Percentiles rank a stretch among this genome's conserved stretches.
Evolutionary conservation across 2,329 filamentous ascomycete species (phyloP).

Genomic region (Pseudodiploospora longispora): DNA sequence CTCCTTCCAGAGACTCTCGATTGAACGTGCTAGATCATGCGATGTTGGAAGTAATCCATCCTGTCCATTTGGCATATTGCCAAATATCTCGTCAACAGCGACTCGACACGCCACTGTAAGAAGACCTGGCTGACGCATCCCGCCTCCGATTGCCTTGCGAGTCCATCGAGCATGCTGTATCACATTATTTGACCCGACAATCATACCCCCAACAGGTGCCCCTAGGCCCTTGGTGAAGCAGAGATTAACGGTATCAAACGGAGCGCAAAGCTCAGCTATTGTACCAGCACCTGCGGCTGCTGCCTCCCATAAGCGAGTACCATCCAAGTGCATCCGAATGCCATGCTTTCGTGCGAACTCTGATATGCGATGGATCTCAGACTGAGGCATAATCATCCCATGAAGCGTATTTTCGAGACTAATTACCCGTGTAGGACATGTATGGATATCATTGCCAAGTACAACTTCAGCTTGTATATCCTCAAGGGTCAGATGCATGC

Average conservation of each 20-base stretch:
- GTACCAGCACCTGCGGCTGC: slow-evolving; percentile 61
- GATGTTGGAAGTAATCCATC: slow-evolving; percentile 51
- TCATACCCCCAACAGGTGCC: slow-evolving; percentile 69
- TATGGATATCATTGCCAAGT: slow-evolving; percentile 63
- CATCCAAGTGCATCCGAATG: slow-evolving; percentile 69
- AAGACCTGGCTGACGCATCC: slow-evolving; percentile 64
- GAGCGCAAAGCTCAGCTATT: slow-evolving; percentile 56
- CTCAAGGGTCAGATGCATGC: slow-evolving; percentile 64
- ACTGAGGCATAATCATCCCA: slow-evolving; percentile 69
- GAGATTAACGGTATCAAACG: slow-evolving; percentile 67
- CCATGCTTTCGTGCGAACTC: slow-evolving; percentile 56
- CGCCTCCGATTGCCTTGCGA: slow-evolving; percentile 68
- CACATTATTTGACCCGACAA: slow-evolving; percentile 44
- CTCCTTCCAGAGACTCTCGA: slow-evolving; percentile 61
- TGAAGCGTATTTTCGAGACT: slow-evolving; percentile 79
- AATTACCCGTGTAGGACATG: slow-evolving; percentile 73
- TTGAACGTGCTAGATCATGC: slow-evolving; percentile 54
- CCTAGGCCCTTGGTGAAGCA: slow-evolving; percentile 80
- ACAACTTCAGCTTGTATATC: slow-evolving; percentile 62
- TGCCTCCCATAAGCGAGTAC: slow-evolving; percentile 75
- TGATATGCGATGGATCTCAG: slow-evolving; percentile 61
- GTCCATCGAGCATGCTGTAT: slow-evolving; percentile 34
- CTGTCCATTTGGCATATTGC: slow-evolving; percentile 24
- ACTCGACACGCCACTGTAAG: slow-evolving; percentile 65
- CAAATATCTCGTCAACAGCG: slow-evolving; percentile 48